phyloP scores from a whole-genome alignment of 495 filamentous ascomycete genomes.

The Neurospora tetraspora region DNA sequence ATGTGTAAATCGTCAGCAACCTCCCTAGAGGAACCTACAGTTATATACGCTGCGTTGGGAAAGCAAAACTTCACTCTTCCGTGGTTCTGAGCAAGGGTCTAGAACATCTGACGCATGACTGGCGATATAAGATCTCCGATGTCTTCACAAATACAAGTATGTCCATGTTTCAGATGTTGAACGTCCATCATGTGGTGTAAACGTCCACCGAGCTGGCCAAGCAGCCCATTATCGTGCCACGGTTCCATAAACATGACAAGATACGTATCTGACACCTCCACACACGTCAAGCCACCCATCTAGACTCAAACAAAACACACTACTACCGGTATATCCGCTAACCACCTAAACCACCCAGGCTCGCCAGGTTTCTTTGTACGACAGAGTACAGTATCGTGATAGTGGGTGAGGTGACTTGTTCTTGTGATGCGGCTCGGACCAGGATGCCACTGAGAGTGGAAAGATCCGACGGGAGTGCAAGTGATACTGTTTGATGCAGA shows the following conservation, averaged over 20 bases:
- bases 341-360: no score
- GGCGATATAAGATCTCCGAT: background rate
- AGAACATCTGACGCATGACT: background rate
- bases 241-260: background rate
- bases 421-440: background rate
- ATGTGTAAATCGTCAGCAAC: background rate
- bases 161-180: background rate
- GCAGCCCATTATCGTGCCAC: background rate
- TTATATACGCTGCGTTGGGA: background rate
- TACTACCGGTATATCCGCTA: background rate
- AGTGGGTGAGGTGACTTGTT: background rate
- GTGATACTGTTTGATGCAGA: background rate
- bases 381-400: background rate
- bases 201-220: background rate
- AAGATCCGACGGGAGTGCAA: background rate
- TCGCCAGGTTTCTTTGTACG: background rate
- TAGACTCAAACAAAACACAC: background rate
- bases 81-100: background rate
- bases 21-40: background rate
- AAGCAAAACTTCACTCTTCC: background rate
- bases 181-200: background rate
- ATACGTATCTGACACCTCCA: background rate
- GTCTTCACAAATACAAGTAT: background rate
- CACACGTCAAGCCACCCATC: background rate
- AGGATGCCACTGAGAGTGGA: background rate